Evolutionary conservation across 176 grass and related monocot genomes (phyloP), one percentile per base, ranked within the genome.

Genomic region (Oryza coarctata): DNA sequence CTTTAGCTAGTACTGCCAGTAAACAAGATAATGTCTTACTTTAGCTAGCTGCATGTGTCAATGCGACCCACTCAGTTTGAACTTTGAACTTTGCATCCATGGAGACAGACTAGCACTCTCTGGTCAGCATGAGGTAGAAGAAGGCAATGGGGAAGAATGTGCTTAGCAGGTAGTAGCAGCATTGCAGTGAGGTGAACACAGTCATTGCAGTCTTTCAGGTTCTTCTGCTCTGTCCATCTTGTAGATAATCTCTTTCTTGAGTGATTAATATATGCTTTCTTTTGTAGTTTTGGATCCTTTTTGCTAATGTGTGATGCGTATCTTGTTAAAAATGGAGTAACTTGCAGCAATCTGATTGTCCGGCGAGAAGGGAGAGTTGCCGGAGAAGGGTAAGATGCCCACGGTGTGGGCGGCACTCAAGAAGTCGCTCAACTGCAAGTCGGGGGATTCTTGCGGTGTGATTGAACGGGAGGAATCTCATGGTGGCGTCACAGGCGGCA

Each of bases 371-470:
- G 23, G 35, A 20, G 55, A 74, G 38, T 11, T 13, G 47, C 61
- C 32, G 32, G 57, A 43, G 65, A 58, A 65, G 61, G 38, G 28
- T 28, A 57, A 80, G 76, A 80, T 82, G 83, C 65, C 86, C 68
- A 86, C 79, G 63, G 61, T 96, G 75, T 96, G 93, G 93, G 47
- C 84, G 87, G 68, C 90, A 55, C 86, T 96, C 26, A 96, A 96
- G 81, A 93, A 82, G 67, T 87, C 80, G 20, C 80, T 93, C 28
- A 79, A 82, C 44, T 93, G 94, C 90, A 93, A 89, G 69, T 82
- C 93, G 4, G 81, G 86, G 15, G 76, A n/a, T 23, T 79, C 90
- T 41, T 79, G 80, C 72, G 80, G 92, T 50, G 94, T 80, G 75
- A 72, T 73, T 75, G 29, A 70, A 81, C 68, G 86, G 23, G 47